Conservation (phyloP, 495 filamentous ascomycete genomes). For the Trichocladium uniseriatum region DNA sequence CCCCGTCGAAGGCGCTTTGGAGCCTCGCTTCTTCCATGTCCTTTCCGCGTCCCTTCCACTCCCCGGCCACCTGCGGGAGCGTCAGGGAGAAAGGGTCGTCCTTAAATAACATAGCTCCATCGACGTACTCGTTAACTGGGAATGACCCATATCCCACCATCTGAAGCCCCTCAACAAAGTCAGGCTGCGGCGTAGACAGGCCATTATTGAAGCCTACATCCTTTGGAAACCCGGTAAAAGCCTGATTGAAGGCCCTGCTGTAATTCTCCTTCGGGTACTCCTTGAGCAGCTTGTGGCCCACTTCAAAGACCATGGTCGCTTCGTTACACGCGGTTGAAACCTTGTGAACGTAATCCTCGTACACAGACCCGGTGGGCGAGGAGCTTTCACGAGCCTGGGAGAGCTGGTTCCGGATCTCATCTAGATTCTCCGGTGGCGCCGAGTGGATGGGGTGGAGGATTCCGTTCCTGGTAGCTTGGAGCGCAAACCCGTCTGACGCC, state of each 20-base stretch:
- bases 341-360: conserved; percentile 11
- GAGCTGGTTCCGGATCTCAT: conserved; percentile 16
- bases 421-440: conserved; percentile 20
- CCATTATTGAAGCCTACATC: conserved; percentile 28
- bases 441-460: conserved; percentile 17
- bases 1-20: conserved; percentile 23
- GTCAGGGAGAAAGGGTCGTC: conserved; percentile 20
- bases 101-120: conserved; percentile 22
- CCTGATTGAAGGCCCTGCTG: conserved; percentile 23
- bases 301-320: conserved; percentile 16
- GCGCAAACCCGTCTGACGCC: conserved; percentile 20
- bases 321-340: conserved; percentile 17
- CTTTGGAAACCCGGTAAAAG: conserved; percentile 21
- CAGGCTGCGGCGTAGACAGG: conserved; percentile 23
- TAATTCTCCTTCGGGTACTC: conserved; percentile 19
- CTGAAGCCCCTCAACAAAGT: conserved; percentile 23
- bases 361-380: conserved; percentile 21
- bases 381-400: conserved; percentile 16
- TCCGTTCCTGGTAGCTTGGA: conserved; percentile 22
- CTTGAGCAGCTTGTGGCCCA: conserved; percentile 14
- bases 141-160: conserved; percentile 21
- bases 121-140: conserved; percentile 21
- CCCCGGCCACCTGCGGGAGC: conserved; percentile 27
- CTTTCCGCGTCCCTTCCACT: conserved; percentile 23
- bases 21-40: conserved; percentile 20